Percentiles rank a stretch among this genome's conserved stretches.
Conservation (phyloP, 345 rosid species). For the Clausena lansium region DNA sequence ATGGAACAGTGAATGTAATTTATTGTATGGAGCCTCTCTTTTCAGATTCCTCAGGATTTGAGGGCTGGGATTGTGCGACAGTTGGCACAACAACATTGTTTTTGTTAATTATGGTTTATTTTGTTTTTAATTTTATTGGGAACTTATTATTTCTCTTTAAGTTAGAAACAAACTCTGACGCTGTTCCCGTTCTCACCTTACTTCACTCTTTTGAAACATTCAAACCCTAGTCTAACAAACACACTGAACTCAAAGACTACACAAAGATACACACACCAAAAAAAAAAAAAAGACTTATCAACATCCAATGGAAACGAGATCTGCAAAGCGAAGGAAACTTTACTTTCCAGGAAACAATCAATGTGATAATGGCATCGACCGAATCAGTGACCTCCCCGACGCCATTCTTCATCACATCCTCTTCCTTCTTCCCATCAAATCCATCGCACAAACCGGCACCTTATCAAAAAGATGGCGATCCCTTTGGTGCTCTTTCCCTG, state of each 20-base stretch:
- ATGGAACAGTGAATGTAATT: too few relatives aligned
- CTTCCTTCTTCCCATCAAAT: slow-evolving; percentile 53
- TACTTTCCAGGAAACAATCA: slow-evolving; percentile 16
- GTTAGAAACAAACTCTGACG: slow-evolving; percentile 39
- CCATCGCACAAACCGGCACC: slow-evolving; percentile 51
- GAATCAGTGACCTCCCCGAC: slow-evolving; percentile 70
- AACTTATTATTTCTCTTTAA: background rate
- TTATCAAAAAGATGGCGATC: slow-evolving; percentile 70
- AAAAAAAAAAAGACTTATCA: background rate
- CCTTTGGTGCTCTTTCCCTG: slow-evolving; percentile 78
- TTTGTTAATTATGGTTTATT: background rate
- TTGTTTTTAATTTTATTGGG: background rate
- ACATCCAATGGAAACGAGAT: slow-evolving; percentile 67
- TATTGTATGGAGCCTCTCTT: too few relatives aligned
- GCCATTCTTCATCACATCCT: slow-evolving; percentile 65
- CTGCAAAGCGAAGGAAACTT: slow-evolving; percentile 55
- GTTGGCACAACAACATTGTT: background rate
- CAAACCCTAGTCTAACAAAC: slow-evolving; percentile 38
- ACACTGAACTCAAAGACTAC: background rate
- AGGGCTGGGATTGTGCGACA: background rate
- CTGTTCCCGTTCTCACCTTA: slow-evolving; percentile 24
- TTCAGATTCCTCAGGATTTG: too few relatives aligned
- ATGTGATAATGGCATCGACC: slow-evolving; percentile 32
- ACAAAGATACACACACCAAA: background rate
- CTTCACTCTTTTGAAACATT: slow-evolving; percentile 54